Conservation (phyloP, 352 stramenopile genomes). For the Phytophthora colocasiae region DNA sequence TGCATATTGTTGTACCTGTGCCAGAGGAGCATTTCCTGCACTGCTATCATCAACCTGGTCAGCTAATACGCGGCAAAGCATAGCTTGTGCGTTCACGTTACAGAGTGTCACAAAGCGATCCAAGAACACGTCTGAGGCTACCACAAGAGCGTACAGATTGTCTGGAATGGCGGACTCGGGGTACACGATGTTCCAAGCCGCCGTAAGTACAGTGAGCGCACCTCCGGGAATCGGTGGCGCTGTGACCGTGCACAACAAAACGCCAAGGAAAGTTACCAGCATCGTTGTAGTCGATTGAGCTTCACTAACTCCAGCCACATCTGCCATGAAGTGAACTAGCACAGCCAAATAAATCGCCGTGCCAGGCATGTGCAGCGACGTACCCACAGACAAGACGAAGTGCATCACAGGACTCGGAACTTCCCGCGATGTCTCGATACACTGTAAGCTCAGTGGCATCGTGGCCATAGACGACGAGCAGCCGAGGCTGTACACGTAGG, state of each 20-base stretch:
- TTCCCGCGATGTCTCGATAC: conserved; percentile 62
- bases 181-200: conserved; percentile 77
- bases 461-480: conserved; percentile 80
- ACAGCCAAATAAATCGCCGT: conserved; percentile 80
- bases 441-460: conserved; percentile 67
- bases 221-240: conserved; percentile 66
- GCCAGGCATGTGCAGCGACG: conserved; percentile 77
- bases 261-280: conserved; percentile 58
- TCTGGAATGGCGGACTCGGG: conserved; percentile 55
- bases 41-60: conserved; percentile 60
- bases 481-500: conserved; percentile 77
- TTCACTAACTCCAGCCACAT: conserved; percentile 50
- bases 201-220: conserved; percentile 69
- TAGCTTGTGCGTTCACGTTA: conserved; percentile 81
- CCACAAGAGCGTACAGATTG: conserved; percentile 68
- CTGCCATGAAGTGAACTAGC: conserved; percentile 77
- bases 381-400: conserved; percentile 76
- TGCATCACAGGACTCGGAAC: conserved; percentile 71
- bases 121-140: conserved; percentile 74
- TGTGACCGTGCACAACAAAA: conserved; percentile 67
- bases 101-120: conserved; percentile 76
- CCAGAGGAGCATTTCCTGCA: conserved; percentile 10
- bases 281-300: conserved; percentile 48
- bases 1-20: conserved; percentile 28
- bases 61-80: conserved; percentile 76